Conservation (phyloP, 805 yeast genomes). For the Kuraishia ogatae region DNA sequence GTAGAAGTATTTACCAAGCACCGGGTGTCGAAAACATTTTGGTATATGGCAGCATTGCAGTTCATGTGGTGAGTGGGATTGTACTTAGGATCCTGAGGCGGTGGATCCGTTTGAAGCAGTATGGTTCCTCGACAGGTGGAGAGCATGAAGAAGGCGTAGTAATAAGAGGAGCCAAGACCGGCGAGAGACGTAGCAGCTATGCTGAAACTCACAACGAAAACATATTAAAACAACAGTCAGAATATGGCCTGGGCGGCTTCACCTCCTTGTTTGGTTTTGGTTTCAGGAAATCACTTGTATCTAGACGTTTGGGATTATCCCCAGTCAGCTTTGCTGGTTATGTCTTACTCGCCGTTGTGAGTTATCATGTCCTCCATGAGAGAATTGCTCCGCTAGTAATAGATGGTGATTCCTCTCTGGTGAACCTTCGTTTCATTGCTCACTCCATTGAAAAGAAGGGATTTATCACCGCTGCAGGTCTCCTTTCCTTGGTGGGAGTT, state of each 20-base stretch:
- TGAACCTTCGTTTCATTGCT: conserved; percentile 44
- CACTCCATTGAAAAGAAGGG: conserved; percentile 20
- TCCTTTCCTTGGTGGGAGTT: conserved; percentile 25
- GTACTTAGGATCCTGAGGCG: conserved; percentile 29
- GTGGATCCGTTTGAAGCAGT: conserved; percentile 19
- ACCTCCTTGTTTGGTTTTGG: conserved; percentile 49
- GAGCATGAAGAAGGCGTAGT: neutral
- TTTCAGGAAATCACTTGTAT: conserved; percentile 34
- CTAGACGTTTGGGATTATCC: conserved; percentile 35
- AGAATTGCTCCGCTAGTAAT: conserved; percentile 41
- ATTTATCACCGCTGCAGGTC: conserved; percentile 16
- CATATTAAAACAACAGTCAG: conserved; percentile 20
- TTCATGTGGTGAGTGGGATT: conserved; percentile 50
- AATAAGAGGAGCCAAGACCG: conserved; percentile 5
- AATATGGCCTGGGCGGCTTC: conserved; percentile 57
- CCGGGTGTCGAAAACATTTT: conserved; percentile 38
- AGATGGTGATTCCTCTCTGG: conserved; percentile 57
- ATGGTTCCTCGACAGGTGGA: conserved; percentile 8
- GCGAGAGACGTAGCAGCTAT: conserved; percentile 6
- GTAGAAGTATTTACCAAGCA: conserved; percentile 52
- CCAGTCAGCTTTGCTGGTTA: conserved; percentile 59
- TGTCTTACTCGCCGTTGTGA: conserved; percentile 32
- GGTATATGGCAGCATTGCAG: conserved; percentile 35
- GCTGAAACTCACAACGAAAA: neutral
- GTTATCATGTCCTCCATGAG: conserved; percentile 37